A percentile compares a stretch with the other conserved stretches of the same genome.
Evolutionary conservation across 2,329 filamentous ascomycete genomes (phyloP).

Genomic region (Emmonsiellopsis sp.): DNA sequence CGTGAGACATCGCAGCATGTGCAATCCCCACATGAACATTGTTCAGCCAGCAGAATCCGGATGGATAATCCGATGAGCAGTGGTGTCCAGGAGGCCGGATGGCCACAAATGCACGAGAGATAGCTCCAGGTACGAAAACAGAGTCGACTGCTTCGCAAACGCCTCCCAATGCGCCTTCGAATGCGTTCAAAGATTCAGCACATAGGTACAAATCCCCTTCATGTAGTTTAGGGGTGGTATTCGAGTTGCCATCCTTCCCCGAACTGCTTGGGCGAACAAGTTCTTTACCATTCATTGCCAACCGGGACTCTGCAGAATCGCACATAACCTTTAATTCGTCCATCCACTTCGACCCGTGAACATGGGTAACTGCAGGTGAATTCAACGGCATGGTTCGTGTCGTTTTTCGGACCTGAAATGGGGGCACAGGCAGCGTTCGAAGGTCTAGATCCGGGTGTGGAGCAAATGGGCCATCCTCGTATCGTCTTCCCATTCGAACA

Average conservation of each 20-base stretch:
- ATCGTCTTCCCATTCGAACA: constrained; percentile 74
- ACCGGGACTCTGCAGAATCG: constrained; percentile 63
- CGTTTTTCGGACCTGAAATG: constrained; percentile 81
- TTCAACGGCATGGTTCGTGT: constrained; percentile 59
- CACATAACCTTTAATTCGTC: constrained; percentile 81
- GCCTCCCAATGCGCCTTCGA: constrained; percentile 85
- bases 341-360: constrained; percentile 92
- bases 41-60: constrained; percentile 97
- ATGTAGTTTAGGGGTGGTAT: constrained; percentile 52
- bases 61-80: constrained; percentile 79
- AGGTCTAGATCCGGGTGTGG: constrained; percentile 55
- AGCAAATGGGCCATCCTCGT: constrained; percentile 60
- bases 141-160: constrained; percentile 88
- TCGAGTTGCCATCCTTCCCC: constrained; percentile 32
- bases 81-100: constrained; percentile 92
- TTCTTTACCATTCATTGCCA: constrained; percentile 70
- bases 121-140: constrained; percentile 58
- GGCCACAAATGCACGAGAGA: constrained; percentile 77
- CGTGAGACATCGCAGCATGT: constrained; percentile 73
- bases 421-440: constrained; percentile 48
- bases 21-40: constrained; percentile 97
- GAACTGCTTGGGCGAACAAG: constrained; percentile 50
- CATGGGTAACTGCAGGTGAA: constrained; percentile 72
- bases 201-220: constrained; percentile 88
- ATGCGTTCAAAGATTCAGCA: constrained; percentile 71